Conservation (phyloP, 2,329 filamentous ascomycete species). For the Cercospora nicotianae region DNA sequence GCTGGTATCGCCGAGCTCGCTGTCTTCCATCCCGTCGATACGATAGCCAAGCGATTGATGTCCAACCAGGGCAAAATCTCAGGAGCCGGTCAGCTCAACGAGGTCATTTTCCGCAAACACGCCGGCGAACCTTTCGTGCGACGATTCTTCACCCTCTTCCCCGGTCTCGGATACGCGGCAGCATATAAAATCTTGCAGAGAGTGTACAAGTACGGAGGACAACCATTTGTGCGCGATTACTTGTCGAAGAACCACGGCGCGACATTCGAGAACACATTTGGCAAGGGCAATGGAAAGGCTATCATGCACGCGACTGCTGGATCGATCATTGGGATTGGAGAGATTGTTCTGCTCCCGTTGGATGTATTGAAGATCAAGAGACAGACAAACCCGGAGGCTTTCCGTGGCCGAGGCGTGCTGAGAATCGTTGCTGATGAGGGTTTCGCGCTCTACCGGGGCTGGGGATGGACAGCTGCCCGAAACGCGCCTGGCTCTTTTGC, state of each 20-base stretch:
- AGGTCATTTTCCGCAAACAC: conserved; percentile 91
- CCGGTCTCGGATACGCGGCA: conserved; percentile 93
- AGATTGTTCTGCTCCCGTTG: conserved; percentile 90
- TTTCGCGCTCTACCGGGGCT: conserved; percentile 91
- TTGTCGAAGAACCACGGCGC: conserved; percentile 75
- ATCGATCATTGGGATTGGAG: conserved; percentile 92
- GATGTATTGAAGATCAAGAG: conserved; percentile 99
- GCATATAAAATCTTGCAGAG: conserved; percentile 97
- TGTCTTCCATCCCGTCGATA: conserved; percentile 95
- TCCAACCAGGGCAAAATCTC: conserved; percentile 83
- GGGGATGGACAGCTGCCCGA: conserved; percentile 94
- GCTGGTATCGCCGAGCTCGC: conserved; percentile 91
- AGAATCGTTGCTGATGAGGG: conserved; percentile 91
- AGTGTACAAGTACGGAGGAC: conserved; percentile 98
- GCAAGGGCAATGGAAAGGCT: conserved; percentile 95
- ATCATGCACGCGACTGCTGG: conserved; percentile 97
- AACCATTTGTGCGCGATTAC: conserved; percentile 92
- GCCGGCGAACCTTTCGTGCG: conserved; percentile 66
- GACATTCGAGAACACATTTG: conserved; percentile 85
- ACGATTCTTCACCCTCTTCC: conserved; percentile 96
- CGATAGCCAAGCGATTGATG: conserved; percentile 98
- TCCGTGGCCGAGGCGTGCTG: conserved; percentile 87
- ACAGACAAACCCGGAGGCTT: conserved; percentile 97
- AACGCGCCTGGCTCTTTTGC: conserved; percentile 97
- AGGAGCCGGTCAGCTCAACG: conserved; percentile 68